Evolutionary conservation across 129 eudicot genomes (phyloP).

Genomic region (Escallonia rubra): DNA sequence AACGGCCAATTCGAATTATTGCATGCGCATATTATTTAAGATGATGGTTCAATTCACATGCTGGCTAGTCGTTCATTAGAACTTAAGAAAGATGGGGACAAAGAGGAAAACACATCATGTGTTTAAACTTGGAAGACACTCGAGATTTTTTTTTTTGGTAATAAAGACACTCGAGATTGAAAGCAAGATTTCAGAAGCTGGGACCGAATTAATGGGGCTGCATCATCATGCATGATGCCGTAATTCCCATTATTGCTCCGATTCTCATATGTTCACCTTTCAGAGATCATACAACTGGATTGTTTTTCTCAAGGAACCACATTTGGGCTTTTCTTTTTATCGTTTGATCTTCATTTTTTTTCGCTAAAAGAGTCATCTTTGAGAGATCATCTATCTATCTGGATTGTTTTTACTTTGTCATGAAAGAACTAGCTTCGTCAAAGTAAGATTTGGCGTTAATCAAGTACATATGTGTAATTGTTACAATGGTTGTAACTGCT

Average conservation of each 20-base stretch:
- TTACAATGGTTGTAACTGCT: not conserved
- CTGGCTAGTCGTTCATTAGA: not conserved
- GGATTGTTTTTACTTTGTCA: too few relatives aligned
- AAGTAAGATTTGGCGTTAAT: not conserved
- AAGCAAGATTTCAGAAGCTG: not conserved
- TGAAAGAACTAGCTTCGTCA: too few relatives aligned
- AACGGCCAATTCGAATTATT: not conserved
- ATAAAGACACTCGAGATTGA: too few relatives aligned
- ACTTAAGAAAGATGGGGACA: not conserved
- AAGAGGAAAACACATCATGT: not conserved
- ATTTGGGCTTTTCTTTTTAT: too few relatives aligned
- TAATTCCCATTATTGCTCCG: too few relatives aligned
- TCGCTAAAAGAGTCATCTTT: too few relatives aligned
- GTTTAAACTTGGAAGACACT: not conserved
- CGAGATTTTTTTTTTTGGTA: too few relatives aligned
- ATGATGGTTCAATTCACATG: not conserved
- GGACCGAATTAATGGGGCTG: not conserved
- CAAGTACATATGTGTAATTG: not conserved
- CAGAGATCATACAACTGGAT: too few relatives aligned
- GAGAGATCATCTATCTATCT: too few relatives aligned
- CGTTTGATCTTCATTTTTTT: too few relatives aligned
- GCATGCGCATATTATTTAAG: not conserved
- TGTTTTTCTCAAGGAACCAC: too few relatives aligned
- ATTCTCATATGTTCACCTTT: too few relatives aligned
- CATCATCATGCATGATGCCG: not conserved